Evolutionary conservation across 768 basidiomycete species (phyloP).

Genomic region (Thelephora ganbajun): DNA sequence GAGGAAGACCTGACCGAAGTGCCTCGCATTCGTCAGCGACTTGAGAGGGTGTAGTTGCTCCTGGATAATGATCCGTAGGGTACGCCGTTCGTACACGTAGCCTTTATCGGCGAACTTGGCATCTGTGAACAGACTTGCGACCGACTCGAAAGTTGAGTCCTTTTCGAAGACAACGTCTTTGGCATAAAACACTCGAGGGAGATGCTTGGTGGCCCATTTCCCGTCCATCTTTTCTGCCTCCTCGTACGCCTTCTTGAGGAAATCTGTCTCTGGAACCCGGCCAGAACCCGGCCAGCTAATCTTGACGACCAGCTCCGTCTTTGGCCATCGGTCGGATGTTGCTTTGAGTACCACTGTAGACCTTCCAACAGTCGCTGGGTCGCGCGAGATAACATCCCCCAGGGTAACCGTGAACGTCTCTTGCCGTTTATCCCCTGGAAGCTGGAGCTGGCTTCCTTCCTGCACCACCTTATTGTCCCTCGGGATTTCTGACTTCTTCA

Average conservation of each 20-base stretch:
- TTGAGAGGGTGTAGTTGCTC: conserved; percentile 12
- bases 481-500: no score
- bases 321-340: no score
- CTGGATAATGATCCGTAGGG: conserved; percentile 10
- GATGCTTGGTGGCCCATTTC: conserved; percentile 4
- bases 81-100: conserved; percentile 4
- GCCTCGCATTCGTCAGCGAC: conserved; percentile 10
- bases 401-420: no score
- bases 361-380: no score
- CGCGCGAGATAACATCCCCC: no score
- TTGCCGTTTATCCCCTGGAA: no score
- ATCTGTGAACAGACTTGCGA: no score
- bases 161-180: conserved; percentile 7
- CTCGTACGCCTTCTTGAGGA: not conserved
- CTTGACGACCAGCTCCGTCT: conserved; percentile 1
- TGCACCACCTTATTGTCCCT: no score
- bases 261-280: not conserved
- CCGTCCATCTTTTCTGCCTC: not conserved
- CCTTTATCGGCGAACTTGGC: not conserved
- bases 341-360: no score
- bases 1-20: conserved; percentile 16
- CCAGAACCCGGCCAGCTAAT: conserved; percentile 1
- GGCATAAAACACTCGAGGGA: conserved; percentile 1
- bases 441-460: no score
- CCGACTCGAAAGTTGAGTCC: not conserved